These are phyloP conservation scores for Serendipita sp. DNA, from an alignment of 1,284 basidiomycete genomes.

Conservation along the genomic window DNA sequence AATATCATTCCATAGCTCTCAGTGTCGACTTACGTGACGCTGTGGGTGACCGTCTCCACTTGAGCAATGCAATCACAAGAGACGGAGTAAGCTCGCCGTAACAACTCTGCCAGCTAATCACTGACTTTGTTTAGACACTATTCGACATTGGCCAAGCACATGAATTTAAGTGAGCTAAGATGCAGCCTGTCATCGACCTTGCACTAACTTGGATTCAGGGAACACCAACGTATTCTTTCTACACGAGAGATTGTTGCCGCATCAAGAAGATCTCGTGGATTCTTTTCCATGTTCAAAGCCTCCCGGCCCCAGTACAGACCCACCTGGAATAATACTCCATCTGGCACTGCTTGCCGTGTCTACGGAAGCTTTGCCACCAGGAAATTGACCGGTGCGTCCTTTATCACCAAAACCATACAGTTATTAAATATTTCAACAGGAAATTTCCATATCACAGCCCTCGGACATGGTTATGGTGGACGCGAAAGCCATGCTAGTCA, in stretches of 20 bases:
- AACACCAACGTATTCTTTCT: slow-evolving; percentile 49
- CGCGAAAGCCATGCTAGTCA: slow-evolving; percentile 71
- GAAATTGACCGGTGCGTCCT: slow-evolving; percentile 62
- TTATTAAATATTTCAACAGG: slow-evolving; percentile 27
- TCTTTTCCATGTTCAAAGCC: slow-evolving; percentile 41
- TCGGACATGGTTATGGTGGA: slow-evolving; percentile 79
- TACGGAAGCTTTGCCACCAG: slow-evolving; percentile 78
- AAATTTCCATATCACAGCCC: slow-evolving; percentile 79
- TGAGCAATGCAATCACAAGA: slow-evolving; percentile 71
- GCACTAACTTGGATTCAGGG: slow-evolving; percentile 22
- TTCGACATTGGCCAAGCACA: slow-evolving; percentile 80
- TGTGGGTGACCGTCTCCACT: slow-evolving; percentile 78
- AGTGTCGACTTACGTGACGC: slow-evolving; percentile 85
- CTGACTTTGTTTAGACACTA: slow-evolving; percentile 34
- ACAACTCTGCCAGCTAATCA: slow-evolving; percentile 8
- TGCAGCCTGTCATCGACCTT: slow-evolving; percentile 1
- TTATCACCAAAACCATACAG: not conserved
- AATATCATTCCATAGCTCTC: slow-evolving; percentile 36
- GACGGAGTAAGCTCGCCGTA: slow-evolving; percentile 52
- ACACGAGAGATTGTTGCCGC: slow-evolving; percentile 54
- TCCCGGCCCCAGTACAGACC: slow-evolving; percentile 41
- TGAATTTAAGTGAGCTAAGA: slow-evolving; percentile 39
- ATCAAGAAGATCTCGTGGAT: slow-evolving; percentile 54
- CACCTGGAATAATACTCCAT: slow-evolving; percentile 52
- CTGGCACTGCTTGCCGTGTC: slow-evolving; percentile 67